Base-by-base conservation (phyloP, 1,139 yeast species). In the Taiozyma sp. region DNA sequence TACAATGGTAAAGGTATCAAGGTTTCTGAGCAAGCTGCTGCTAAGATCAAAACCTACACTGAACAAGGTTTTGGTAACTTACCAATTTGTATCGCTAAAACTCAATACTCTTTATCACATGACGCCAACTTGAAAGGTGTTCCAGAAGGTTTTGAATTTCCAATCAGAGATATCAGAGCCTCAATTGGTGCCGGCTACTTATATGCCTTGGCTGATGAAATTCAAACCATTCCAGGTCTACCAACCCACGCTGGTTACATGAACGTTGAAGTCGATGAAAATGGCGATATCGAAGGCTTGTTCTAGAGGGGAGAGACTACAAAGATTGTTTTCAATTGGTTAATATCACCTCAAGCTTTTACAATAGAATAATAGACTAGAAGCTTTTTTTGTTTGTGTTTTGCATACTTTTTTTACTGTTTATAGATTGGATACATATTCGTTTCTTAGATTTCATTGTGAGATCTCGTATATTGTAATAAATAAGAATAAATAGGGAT, bases 141-240 rank as follows among this genome's bases (percentile, higher is more conserved):
- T 49, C 95, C 95, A 61, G 78, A 81, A 22, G 91, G 85, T 3
- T 86, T 85, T 69, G 82, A 80, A 26, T 81, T 86, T 67, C 93
- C 95, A 54, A 83, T 86, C 57, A 78, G 90, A 71, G 95, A 86
- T 62, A 84, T 86, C 48, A 81, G 88, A 70, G 82, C 88, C 54
- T 82, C 88, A 48, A 84, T 87, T 52, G 93, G 95, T 68, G 93
- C 93, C 47, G 93, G 93, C 6, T 86, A 86, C 66, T 74, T 86
- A 66, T 86, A 85, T 63, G 95, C 93, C 1, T 73, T 86, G 60
- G 91, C 93, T 26, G 91, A 88, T 47, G 89, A 86, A 66, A 86
- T 86, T 58, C 85, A 82, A 81, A 86, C 95, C 34, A 86, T 86
- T 62, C 95, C 95, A 43, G 93, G 95, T 51, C 75, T 86, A 63